Percentiles rank a stretch among this genome's conserved stretches.
Evolutionary conservation across 2,329 filamentous ascomycete species (phyloP).

Genomic region (Nemania sp.): DNA sequence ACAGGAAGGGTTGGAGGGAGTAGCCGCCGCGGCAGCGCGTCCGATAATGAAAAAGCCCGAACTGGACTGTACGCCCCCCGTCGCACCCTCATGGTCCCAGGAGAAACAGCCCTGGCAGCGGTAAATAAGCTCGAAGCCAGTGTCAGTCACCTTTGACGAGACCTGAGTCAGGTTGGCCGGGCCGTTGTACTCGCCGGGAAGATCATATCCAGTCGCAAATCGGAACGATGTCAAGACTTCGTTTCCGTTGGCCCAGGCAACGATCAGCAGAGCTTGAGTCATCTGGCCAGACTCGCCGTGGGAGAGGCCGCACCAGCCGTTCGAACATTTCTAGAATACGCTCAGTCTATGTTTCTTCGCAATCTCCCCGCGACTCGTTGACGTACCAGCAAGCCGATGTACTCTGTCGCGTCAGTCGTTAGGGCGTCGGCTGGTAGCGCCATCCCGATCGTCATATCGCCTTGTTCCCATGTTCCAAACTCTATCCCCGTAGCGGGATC

Average conservation of each 20-base stretch:
- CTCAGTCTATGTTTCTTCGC: slow-evolving; percentile 12
- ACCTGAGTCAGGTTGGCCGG: slow-evolving; percentile 66
- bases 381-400: slow-evolving; percentile 40
- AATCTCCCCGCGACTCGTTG: not conserved
- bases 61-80: slow-evolving; percentile 50
- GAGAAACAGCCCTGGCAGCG: slow-evolving; percentile 63
- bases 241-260: slow-evolving; percentile 60
- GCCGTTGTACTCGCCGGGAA: slow-evolving; percentile 64
- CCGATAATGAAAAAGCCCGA: slow-evolving; percentile 54
- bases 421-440: slow-evolving; percentile 39
- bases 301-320: slow-evolving; percentile 41
- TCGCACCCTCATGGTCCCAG: slow-evolving; percentile 57
- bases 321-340: slow-evolving; percentile 35
- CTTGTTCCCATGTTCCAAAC: slow-evolving; percentile 39
- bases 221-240: slow-evolving; percentile 63
- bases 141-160: slow-evolving; percentile 59
- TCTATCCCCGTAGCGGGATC: slow-evolving; percentile 39
- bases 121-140: slow-evolving; percentile 66
- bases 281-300: slow-evolving; percentile 42
- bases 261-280: slow-evolving; percentile 50
- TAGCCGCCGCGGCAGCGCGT: slow-evolving; percentile 55
- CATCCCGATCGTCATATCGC: slow-evolving; percentile 37
- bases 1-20: slow-evolving; percentile 48
- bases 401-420: slow-evolving; percentile 39
- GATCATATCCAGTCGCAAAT: slow-evolving; percentile 62